These are phyloP conservation scores for Sporothrix sp. DNA, from an alignment of 2,329 filamentous ascomycete species.

Conservation along the genomic window DNA sequence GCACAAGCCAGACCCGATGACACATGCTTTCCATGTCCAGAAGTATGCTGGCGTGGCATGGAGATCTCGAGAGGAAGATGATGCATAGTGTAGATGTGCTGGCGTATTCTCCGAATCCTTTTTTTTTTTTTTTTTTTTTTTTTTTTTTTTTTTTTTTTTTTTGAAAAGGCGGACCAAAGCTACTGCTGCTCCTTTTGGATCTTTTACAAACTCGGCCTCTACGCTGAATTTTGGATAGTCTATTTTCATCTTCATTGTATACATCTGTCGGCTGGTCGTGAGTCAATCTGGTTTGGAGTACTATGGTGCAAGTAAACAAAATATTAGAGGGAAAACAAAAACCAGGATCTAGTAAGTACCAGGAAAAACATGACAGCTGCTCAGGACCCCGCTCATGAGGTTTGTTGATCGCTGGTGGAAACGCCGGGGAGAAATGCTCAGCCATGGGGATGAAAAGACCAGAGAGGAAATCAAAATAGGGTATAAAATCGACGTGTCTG, in stretches of 20 bases:
- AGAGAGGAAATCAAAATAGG: no score
- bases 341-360: no score
- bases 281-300: constrained; percentile 4
- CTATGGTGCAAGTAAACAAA: no score
- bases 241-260: not conserved
- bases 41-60: not conserved
- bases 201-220: no score
- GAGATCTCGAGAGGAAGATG: not conserved
- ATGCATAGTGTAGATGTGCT: not conserved
- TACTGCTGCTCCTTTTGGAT: no score
- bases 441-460: no score
- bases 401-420: no score
- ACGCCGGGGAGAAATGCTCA: not conserved
- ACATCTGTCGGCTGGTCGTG: not conserved
- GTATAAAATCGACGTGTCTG: constrained; percentile 3
- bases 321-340: no score
- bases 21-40: not conserved
- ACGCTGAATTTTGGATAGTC: not conserved
- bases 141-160: not conserved
- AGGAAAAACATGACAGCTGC: not conserved
- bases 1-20: not conserved
- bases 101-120: not conserved
- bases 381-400: constrained; percentile 4
- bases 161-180: not conserved
- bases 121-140: not conserved